phyloP scores from a whole-genome alignment of 306 rosid species.

The Crotalaria pallida region DNA sequence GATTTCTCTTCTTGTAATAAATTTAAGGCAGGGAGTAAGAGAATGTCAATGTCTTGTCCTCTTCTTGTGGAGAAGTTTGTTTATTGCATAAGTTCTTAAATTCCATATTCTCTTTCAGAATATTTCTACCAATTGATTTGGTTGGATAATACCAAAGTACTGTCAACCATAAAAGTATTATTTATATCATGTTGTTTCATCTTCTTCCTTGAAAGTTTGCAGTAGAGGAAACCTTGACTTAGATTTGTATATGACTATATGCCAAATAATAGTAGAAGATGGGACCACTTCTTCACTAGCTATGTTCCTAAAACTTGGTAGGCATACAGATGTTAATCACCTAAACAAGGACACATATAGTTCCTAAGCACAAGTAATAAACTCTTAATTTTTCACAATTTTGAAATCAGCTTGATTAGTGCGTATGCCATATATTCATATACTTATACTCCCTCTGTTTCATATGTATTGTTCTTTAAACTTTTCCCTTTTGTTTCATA shows the following conservation, averaged over 20 bases:
- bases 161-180: slow-evolving; percentile 27
- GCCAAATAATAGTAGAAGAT: slow-evolving; percentile 27
- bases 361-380: slow-evolving; percentile 20
- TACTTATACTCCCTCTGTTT: too few relatives aligned
- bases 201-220: slow-evolving; percentile 27
- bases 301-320: slow-evolving; percentile 33
- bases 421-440: slow-evolving; percentile 20
- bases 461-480: too few relatives aligned
- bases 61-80: slow-evolving; percentile 37
- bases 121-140: slow-evolving; percentile 50
- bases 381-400: slow-evolving; percentile 23
- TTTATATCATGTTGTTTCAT: slow-evolving; percentile 27
- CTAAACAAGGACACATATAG: slow-evolving; percentile 19
- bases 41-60: slow-evolving; percentile 58
- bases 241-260: slow-evolving; percentile 36
- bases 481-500: too few relatives aligned
- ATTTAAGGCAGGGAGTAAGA: slow-evolving; percentile 31
- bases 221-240: slow-evolving; percentile 36
- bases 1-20: slow-evolving; percentile 36
- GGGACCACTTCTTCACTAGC: slow-evolving; percentile 61
- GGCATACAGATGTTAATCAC: slow-evolving; percentile 20
- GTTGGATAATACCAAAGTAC: slow-evolving; percentile 34
- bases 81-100: slow-evolving; percentile 35
- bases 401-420: slow-evolving; percentile 18
- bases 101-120: slow-evolving; percentile 33